phyloP scores from a whole-genome alignment of 1,284 basidiomycete genomes.

The Cystobasidium slooffiae region DNA sequence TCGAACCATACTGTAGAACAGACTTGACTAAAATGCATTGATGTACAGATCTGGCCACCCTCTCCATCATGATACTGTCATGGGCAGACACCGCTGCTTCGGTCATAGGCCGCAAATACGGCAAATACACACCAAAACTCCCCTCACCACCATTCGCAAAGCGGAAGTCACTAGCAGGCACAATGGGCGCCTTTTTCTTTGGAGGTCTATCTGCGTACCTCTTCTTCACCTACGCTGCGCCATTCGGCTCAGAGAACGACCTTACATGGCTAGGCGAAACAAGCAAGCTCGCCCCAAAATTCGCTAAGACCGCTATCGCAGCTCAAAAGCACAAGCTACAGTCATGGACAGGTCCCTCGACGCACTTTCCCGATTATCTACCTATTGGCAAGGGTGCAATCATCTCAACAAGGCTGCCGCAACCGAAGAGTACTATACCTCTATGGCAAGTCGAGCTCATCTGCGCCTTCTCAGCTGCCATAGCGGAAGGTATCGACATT shows the following conservation, averaged over 20 bases:
- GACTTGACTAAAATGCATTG: neutral
- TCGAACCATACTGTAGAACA: neutral
- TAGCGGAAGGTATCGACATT: constrained; percentile 66
- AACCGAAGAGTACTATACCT: constrained; percentile 55
- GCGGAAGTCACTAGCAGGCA: constrained; percentile 87
- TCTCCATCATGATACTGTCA: constrained; percentile 86
- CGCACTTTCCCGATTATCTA: constrained; percentile 33
- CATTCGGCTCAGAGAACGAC: constrained; percentile 60
- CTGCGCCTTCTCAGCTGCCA: constrained; percentile 55
- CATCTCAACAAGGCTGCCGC: constrained; percentile 45
- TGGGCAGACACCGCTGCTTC: constrained; percentile 98
- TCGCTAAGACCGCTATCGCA: constrained; percentile 46
- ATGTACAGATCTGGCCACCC: constrained; percentile 73
- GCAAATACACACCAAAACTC: constrained; percentile 74
- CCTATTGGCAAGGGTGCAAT: constrained; percentile 19
- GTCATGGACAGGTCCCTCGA: constrained; percentile 9
- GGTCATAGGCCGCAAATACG: constrained; percentile 85
- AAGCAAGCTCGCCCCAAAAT: constrained; percentile 56
- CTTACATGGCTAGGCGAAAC: constrained; percentile 65
- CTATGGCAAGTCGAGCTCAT: constrained; percentile 46
- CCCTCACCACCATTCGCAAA: constrained; percentile 70
- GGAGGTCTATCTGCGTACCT: constrained; percentile 72
- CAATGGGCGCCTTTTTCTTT: constrained; percentile 78
- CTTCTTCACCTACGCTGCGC: constrained; percentile 65
- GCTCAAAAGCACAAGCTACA: constrained; percentile 39